Evolutionary conservation across 352 stramenopile species (phyloP).

Genomic region (Pythium pyrilobum): DNA sequence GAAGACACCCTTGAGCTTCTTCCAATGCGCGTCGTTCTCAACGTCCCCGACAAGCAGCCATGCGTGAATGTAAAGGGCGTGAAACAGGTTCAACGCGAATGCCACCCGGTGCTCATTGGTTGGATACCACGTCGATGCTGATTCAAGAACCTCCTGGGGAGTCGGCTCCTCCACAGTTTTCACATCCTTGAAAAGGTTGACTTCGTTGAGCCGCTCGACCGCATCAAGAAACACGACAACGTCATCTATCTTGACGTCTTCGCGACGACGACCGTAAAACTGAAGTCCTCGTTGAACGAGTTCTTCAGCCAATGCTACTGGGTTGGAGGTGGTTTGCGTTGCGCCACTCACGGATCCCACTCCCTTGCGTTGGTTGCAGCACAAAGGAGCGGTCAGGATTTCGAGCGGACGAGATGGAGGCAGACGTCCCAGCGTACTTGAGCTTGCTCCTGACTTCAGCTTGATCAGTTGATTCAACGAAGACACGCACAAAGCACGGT

Average conservation of each 20-base stretch:
- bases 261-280: slow-evolving; percentile 3
- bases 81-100: slow-evolving; percentile 90
- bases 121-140: neutral
- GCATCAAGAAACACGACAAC: slow-evolving; percentile 43
- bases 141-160: neutral
- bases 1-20: slow-evolving; percentile 48
- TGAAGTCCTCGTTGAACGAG: neutral
- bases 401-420: slow-evolving; percentile 5
- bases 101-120: slow-evolving; percentile 41
- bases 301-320: neutral
- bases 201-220: slow-evolving; percentile 40
- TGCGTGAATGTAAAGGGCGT: slow-evolving; percentile 85
- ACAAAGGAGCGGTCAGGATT: slow-evolving; percentile 23
- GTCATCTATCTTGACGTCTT: slow-evolving; percentile 13
- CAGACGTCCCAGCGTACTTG: neutral
- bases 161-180: neutral
- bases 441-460: slow-evolving; percentile 3
- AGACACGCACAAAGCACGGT: slow-evolving; percentile 27
- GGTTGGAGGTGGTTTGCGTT: neutral
- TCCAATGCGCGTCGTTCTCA: slow-evolving; percentile 66
- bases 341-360: slow-evolving; percentile 6
- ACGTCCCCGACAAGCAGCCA: slow-evolving; percentile 52
- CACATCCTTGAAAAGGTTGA: slow-evolving; percentile 6
- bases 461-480: slow-evolving; percentile 31
- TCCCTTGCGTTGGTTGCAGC: slow-evolving; percentile 47